Base-by-base conservation (phyloP, 768 basidiomycete genomes). In the Sistotremastrum niveocremeum region DNA sequence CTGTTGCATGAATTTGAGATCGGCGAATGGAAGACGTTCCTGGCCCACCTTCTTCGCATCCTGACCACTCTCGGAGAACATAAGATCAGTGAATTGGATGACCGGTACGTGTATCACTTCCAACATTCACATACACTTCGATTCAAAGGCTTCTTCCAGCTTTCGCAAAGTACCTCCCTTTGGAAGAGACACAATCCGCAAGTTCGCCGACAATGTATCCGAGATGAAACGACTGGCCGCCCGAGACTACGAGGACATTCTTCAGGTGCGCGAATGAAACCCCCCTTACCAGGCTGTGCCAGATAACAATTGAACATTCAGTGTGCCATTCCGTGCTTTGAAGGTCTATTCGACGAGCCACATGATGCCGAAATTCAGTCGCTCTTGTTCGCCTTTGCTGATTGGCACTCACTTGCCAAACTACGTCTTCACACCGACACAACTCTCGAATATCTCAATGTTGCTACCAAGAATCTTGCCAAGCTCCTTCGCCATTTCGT, bases 1-100 rank as follows among this genome's bases (percentile, higher is more conserved):
- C 51, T 71, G 9, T 39, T 72, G 46, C 69, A 70, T 34, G 64
- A 71, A 37, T 57, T 66, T 33, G 65, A 71, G 42, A 51, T 70
- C 0, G 68, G 71, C 0, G 54, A 64, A 0, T 70, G 65, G 57
- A 67, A 68, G 44, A 37, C 49, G 0, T 29, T 69, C 0, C 60
- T 70, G 31, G 57, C 50, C 1, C 70, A 73, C 33, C 52, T 71
- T 0, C 45, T 71, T 0, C 54, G 59, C 1, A 53, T 71, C 2
- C 41, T 70, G 0, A n/a, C 63, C 49, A 41, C 54, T 2, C 41
- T 51, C 9, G 56, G 50, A 2, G 45, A 52, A 3, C 28, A 50
- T 5, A 29, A 46, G n/a, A n/a, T n/a, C n/a, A n/a, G n/a, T n/a
- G n/a, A n/a, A n/a, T n/a, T n/a, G n/a, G n/a, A n/a, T n/a, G n/a